Evolutionary conservation across 306 rosid genomes (phyloP).

Genomic region (Rubus idaeus): DNA sequence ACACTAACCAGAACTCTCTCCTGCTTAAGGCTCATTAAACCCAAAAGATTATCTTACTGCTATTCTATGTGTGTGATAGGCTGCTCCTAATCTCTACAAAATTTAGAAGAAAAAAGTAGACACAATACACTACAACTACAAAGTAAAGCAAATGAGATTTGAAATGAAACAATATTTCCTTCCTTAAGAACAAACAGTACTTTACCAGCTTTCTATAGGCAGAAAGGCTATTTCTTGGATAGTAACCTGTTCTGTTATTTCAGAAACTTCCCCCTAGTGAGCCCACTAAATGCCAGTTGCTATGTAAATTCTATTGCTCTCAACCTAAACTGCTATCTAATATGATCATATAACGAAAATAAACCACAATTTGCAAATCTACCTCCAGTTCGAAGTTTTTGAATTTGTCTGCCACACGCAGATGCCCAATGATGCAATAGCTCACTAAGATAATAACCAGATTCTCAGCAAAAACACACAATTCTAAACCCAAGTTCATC

Average conservation of each 20-base stretch:
- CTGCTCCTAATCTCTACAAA: background rate
- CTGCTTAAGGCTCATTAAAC: background rate
- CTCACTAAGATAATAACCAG: slow-evolving; percentile 4
- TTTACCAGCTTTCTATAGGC: background rate
- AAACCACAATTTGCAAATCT: background rate
- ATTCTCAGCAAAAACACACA: background rate
- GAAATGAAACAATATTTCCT: background rate
- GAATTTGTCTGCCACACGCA: background rate
- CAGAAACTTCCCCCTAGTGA: background rate
- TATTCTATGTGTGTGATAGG: background rate
- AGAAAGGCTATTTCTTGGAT: too few species aligned
- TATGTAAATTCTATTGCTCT: background rate
- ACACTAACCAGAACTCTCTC: background rate
- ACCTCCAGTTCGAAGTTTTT: background rate
- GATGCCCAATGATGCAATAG: background rate
- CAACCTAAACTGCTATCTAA: background rate
- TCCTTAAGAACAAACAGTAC: background rate
- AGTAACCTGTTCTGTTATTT: background rate
- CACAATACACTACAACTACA: background rate
- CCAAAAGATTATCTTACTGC: background rate
- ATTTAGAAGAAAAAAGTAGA: background rate
- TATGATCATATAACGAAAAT: background rate
- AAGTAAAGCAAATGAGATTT: background rate
- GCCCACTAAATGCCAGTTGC: background rate
- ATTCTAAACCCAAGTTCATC: background rate